These are phyloP conservation scores for Tulasnella sp. DNA, from an alignment of 768 basidiomycete species.

Conservation along the genomic window DNA sequence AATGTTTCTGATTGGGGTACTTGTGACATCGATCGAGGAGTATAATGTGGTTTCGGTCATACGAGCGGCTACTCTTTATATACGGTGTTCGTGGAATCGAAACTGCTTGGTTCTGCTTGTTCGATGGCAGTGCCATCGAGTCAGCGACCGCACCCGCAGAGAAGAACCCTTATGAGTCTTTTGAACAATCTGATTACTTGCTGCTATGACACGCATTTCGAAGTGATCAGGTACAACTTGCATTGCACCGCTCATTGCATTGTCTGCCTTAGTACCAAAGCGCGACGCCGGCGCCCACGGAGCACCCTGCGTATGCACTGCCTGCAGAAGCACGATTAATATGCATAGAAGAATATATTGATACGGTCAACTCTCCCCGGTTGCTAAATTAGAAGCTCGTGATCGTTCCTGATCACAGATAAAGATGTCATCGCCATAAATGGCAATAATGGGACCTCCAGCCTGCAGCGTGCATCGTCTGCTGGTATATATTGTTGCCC, in stretches of 20 bases:
- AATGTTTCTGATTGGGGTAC: background rate
- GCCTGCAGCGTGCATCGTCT: background rate
- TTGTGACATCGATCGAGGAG: background rate
- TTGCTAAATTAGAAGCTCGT: no score
- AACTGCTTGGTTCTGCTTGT: background rate
- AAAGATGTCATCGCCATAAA: background rate
- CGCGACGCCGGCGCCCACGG: no score
- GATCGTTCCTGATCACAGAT: background rate
- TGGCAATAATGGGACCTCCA: background rate
- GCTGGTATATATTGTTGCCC: background rate
- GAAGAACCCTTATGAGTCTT: background rate
- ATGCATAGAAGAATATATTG: no score
- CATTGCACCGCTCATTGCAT: background rate
- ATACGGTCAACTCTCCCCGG: no score
- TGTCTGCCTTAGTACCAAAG: background rate
- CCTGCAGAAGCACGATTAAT: no score
- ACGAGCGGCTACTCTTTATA: background rate
- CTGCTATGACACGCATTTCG: background rate
- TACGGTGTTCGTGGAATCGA: background rate
- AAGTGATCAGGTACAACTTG: background rate
- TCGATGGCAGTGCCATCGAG: background rate
- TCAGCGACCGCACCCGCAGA: background rate
- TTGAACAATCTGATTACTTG: background rate
- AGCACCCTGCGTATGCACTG: no score
- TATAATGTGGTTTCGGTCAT: background rate